Base-by-base conservation (phyloP, 1,284 basidiomycete genomes). In the Singerocomus rubriflavus region DNA sequence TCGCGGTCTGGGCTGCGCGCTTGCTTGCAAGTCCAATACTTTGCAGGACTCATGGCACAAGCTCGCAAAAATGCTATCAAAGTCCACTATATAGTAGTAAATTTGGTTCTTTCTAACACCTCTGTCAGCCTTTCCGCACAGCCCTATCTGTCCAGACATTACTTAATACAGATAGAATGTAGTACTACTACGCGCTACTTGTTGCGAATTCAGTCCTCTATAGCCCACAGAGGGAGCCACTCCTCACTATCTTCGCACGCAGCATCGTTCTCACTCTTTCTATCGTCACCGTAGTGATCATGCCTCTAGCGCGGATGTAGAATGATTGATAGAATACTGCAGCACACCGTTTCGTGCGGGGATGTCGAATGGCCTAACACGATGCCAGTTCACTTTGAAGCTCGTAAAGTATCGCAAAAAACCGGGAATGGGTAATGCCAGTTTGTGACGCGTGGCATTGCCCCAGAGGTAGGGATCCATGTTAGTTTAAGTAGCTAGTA, bases 171-270 rank as follows among this genome's bases (percentile, higher is more conserved):
- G 13, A 9, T 25, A 17, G 25, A 13, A 0, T 0, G 10, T 6
- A 14, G 10, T 21, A 37, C 27, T 8, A 34, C 17, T n/a, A 12
- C 29, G 27, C 16, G 4, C 36, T 11, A 7, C 8, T 25, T 10
- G 6, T 33, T 14, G 9, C 31, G 12, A 32, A 3, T 30, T 59
- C 66, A 75, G 29, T 61, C 39, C 43, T 68, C 61, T 44, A 50
- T 52, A 7, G 71, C 75, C 74, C 73, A 58, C 73, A 58, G 60
- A 21, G 67, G 66, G 42, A 76, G 59, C 75, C 72, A 80, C 44
- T 80, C 73, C 66, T 85, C 79, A 85, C 85, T 86, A 54, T 78
- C 73, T 30, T 76, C 72, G 82, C 82, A 86, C 6, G 71, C 67
- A 17, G 38, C 63, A 1, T 70, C 60, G 16, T 67, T 59, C 17